phyloP scores from a whole-genome alignment of 768 basidiomycete species.

The Calocybe cyanea region DNA sequence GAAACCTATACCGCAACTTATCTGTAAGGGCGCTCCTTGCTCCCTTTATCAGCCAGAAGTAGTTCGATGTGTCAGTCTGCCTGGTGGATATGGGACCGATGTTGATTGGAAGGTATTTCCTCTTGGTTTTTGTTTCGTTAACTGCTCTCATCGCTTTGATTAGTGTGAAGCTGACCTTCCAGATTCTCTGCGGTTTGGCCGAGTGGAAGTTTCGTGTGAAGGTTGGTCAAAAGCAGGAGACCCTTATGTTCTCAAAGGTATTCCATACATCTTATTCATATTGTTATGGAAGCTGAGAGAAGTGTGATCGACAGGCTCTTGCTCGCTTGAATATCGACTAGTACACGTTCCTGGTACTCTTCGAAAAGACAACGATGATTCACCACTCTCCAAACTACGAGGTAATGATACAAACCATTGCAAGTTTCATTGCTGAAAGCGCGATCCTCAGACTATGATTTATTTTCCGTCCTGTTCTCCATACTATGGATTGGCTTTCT shows the following conservation, averaged over 20 bases:
- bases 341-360: slow-evolving; percentile 58
- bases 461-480: slow-evolving; percentile 47
- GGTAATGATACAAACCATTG: slow-evolving; percentile 17
- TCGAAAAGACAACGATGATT: slow-evolving; percentile 28
- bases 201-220: slow-evolving; percentile 85
- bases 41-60: slow-evolving; percentile 75
- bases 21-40: slow-evolving; percentile 79
- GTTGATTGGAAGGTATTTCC: slow-evolving; percentile 82
- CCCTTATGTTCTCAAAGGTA: slow-evolving; percentile 83
- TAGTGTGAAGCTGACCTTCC: slow-evolving; percentile 92
- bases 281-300: too few species aligned
- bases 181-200: slow-evolving; percentile 75
- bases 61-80: slow-evolving; percentile 76
- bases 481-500: slow-evolving; percentile 54
- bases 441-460: slow-evolving; percentile 38
- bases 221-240: slow-evolving; percentile 86
- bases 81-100: slow-evolving; percentile 69
- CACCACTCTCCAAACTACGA: slow-evolving; percentile 22
- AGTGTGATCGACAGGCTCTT: slow-evolving; percentile 58
- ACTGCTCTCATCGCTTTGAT: neutral
- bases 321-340: slow-evolving; percentile 80
- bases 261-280: too few species aligned
- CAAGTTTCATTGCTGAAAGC: neutral
- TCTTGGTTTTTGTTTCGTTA: neutral
- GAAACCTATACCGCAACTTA: slow-evolving; percentile 69